phyloP scores from a whole-genome alignment of 139 green algal genomes.

The Ulvella scutata region DNA sequence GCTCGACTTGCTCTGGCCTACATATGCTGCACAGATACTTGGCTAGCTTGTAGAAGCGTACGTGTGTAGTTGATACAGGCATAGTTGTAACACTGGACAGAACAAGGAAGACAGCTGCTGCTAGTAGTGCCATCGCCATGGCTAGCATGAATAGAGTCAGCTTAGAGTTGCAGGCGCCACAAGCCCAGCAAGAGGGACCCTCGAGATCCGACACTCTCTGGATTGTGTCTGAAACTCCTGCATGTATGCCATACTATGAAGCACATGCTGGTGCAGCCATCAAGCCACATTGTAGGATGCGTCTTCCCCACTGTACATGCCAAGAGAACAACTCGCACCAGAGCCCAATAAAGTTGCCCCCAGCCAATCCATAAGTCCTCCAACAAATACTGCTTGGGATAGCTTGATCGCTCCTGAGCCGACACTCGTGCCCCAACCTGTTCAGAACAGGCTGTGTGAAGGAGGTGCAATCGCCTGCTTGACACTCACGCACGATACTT shows the following conservation, averaged over 20 bases:
- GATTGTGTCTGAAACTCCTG: slow-evolving; percentile 13
- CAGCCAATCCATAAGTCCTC: slow-evolving; percentile 14
- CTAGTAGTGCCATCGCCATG: slow-evolving; percentile 17
- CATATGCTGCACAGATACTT: too few species aligned
- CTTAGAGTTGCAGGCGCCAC: slow-evolving; percentile 13
- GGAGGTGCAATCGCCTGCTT: too few species aligned
- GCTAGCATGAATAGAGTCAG: slow-evolving; percentile 22
- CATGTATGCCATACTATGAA: too few species aligned
- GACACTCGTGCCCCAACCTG: slow-evolving; percentile 22
- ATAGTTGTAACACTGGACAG: slow-evolving; percentile 14
- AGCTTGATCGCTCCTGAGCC: slow-evolving; percentile 16
- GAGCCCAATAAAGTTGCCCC: slow-evolving; percentile 13
- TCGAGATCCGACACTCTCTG: slow-evolving; percentile 3
- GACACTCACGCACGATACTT: too few species aligned
- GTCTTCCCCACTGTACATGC: not conserved
- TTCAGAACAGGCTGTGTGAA: too few species aligned
- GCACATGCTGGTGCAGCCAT: not conserved
- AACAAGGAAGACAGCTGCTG: slow-evolving; percentile 20
- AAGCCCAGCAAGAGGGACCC: slow-evolving; percentile 7
- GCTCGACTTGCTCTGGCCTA: too few species aligned
- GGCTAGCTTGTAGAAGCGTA: too few species aligned
- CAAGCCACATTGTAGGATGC: not conserved
- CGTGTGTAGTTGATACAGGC: slow-evolving; percentile 24
- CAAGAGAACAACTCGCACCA: not conserved
- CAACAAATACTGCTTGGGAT: slow-evolving; percentile 9